A percentile compares a stretch with the other conserved stretches of the same genome.
phyloP scores from a whole-genome alignment of 139 green algal species.

The Chlamydomonas sphaeroides region DNA sequence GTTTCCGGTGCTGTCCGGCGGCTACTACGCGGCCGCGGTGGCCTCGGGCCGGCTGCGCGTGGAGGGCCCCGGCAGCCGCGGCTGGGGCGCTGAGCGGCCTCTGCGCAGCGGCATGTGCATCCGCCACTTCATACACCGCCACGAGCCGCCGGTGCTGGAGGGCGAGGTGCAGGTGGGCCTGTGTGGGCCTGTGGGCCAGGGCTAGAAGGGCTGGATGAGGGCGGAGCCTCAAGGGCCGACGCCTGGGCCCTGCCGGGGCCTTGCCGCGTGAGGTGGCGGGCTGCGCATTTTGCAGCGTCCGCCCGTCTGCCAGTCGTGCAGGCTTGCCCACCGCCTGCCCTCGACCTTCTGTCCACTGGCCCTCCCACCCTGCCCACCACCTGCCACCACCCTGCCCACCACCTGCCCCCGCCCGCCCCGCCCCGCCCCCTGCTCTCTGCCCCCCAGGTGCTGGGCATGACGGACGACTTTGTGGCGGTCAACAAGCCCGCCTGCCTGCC shows the following conservation, averaged over 20 bases:
- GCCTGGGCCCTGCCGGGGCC: too few relatives aligned
- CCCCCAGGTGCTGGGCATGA: slow-evolving; percentile 60
- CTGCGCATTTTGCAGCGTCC: too few relatives aligned
- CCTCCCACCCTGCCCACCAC: background rate
- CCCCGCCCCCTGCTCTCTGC: too few relatives aligned
- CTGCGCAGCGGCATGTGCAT: slow-evolving; percentile 66
- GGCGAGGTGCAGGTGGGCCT: slow-evolving; percentile 49
- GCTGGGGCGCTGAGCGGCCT: slow-evolving; percentile 14
- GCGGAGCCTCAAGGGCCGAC: too few relatives aligned
- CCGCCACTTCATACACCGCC: slow-evolving; percentile 85
- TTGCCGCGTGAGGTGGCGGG: too few relatives aligned
- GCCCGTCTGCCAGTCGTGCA: too few relatives aligned
- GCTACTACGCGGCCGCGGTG: slow-evolving; percentile 78
- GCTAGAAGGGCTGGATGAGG: too few relatives aligned
- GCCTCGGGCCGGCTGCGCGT: slow-evolving; percentile 69
- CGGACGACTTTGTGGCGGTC: slow-evolving; percentile 73
- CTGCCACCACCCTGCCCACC: background rate
- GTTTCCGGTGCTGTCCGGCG: slow-evolving; percentile 66
- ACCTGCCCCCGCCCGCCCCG: too few relatives aligned
- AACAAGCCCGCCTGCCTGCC: slow-evolving; percentile 86
- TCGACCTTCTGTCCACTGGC: background rate
- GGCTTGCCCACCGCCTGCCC: too few relatives aligned
- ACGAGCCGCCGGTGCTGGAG: slow-evolving; percentile 85
- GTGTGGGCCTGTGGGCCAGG: too few relatives aligned
- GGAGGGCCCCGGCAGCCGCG: slow-evolving; percentile 50